Evolutionary conservation across 495 filamentous ascomycete genomes (phyloP).

Genomic region (Penicillium paradoxum): DNA sequence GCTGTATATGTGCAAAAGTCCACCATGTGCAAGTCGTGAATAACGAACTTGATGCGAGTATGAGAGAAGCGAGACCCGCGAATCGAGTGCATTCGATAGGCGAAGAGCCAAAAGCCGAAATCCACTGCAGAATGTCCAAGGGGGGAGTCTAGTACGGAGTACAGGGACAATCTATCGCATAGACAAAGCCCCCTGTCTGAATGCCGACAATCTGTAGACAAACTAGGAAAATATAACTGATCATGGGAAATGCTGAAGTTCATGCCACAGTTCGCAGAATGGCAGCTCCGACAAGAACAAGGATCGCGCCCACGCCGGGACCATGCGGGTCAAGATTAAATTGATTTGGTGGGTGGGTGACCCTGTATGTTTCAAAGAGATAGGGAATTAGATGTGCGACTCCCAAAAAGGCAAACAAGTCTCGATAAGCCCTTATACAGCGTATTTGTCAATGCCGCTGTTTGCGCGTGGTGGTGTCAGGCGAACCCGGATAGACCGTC

Average conservation of each 20-base stretch:
- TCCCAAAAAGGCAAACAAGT: not conserved
- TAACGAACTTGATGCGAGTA: too few species aligned
- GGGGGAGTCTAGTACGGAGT: too few species aligned
- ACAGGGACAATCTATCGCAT: not conserved
- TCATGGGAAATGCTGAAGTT: not conserved
- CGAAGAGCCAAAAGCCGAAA: not conserved
- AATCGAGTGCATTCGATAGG: too few species aligned
- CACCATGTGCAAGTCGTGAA: too few species aligned
- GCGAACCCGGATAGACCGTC: constrained; percentile 14
- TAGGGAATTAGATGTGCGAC: not conserved
- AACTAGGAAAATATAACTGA: not conserved
- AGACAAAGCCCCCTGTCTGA: not conserved
- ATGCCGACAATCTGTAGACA: not conserved
- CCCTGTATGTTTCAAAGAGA: not conserved
- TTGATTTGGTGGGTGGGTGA: not conserved
- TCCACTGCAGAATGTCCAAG: too few species aligned
- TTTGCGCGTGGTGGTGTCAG: constrained; percentile 17
- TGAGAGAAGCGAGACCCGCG: too few species aligned
- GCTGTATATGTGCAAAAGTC: too few species aligned
- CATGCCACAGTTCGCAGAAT: not conserved
- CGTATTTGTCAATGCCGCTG: constrained; percentile 6
- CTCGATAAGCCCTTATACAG: not conserved
- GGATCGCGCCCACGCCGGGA: not conserved
- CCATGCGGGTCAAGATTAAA: not conserved
- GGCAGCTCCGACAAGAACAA: not conserved